Base-by-base conservation (phyloP, 2,329 filamentous ascomycete genomes). In the Clonostachys rhizophaga region DNA sequence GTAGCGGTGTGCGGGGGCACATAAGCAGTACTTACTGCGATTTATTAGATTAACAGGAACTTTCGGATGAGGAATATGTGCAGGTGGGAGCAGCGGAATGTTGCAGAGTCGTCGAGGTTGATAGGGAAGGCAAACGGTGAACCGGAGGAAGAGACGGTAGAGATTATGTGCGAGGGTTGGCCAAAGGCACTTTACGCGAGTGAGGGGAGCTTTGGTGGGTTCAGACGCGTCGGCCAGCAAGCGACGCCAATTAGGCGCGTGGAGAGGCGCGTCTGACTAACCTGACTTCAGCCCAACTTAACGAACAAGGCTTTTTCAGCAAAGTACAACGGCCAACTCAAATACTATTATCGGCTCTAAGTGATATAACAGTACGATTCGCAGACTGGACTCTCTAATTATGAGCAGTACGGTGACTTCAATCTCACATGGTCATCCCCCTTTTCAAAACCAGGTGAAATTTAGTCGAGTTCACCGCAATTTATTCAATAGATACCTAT, bases 171-270 rank as follows among this genome's bases (percentile, higher is more conserved):
- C 47, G 52, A 41, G 49, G 43, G 24, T 30, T 30, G 24, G 30
- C 36, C 54, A 45, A 51, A 58, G 57, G 55, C 59, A 66, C 63
- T 66, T 65, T 60, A 65, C 60, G 58, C 62, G 62, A 57, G 55
- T 30, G 24, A 30, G 52, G 49, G 45, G 52, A 48, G 48, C 47
- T 47, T 47, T 47, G 56, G 56, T 57, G 55, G 53, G 51, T 47
- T 45, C 39, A 55, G 58, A 64, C 63, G 64, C 63, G 64, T 65
- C 56, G 50, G 24, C 24, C 24, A 30, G 8, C 24, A 30, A 30
- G 24, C 49, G 57, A 61, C 60, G 59, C 61, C 59, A 63, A 61
- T 49, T 47, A 45, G 49, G 57, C 61, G 59, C 60, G 60, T 55
- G 57, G 54, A 51, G 24, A 18, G 40, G 24, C 43, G n/a, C 37